These are phyloP conservation scores for Xylariaceae sp. DNA, from an alignment of 2,329 filamentous ascomycete species.

Conservation along the genomic window DNA sequence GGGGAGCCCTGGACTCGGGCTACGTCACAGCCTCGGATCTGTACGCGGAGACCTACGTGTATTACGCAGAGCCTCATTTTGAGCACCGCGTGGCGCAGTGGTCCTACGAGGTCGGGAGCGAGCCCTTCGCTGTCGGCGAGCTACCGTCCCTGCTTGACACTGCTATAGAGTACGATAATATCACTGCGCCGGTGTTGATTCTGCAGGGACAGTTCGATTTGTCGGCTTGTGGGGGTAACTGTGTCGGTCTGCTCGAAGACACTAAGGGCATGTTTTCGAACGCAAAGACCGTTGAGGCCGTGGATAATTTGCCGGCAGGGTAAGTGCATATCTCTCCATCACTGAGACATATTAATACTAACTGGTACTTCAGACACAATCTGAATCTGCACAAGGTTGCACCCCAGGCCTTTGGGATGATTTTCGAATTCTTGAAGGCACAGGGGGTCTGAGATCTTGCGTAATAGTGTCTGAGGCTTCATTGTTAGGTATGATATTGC, in stretches of 20 bases:
- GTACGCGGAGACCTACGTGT: slow-evolving; percentile 33
- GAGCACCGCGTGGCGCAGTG: slow-evolving; percentile 35
- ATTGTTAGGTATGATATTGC: too few species aligned
- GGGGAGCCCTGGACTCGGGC: slow-evolving; percentile 31
- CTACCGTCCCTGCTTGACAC: slow-evolving; percentile 34
- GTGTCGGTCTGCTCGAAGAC: slow-evolving; percentile 28
- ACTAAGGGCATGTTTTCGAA: slow-evolving; percentile 23
- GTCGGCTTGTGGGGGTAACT: slow-evolving; percentile 37
- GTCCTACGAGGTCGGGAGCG: slow-evolving; percentile 31
- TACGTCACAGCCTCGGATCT: slow-evolving; percentile 33
- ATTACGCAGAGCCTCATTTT: slow-evolving; percentile 31
- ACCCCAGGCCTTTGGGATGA: slow-evolving; percentile 29
- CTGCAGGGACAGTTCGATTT: slow-evolving; percentile 35
- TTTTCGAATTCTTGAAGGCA: slow-evolving; percentile 32
- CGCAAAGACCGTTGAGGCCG: slow-evolving; percentile 26
- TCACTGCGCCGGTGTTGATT: slow-evolving; percentile 32
- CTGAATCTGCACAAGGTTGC: slow-evolving; percentile 35
- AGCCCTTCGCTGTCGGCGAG: slow-evolving; percentile 36
- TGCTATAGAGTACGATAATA: slow-evolving; percentile 21
- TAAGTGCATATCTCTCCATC: slow-evolving; percentile 16
- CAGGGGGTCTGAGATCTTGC: slow-evolving; percentile 23
- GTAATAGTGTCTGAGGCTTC: background rate
- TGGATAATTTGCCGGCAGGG: slow-evolving; percentile 36
- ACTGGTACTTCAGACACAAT: slow-evolving; percentile 27
- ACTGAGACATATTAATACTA: background rate